Percentiles rank a stretch among this genome's conserved stretches.
Conservation (phyloP, 2,329 filamentous ascomycete genomes). For the Onygena corvina region DNA sequence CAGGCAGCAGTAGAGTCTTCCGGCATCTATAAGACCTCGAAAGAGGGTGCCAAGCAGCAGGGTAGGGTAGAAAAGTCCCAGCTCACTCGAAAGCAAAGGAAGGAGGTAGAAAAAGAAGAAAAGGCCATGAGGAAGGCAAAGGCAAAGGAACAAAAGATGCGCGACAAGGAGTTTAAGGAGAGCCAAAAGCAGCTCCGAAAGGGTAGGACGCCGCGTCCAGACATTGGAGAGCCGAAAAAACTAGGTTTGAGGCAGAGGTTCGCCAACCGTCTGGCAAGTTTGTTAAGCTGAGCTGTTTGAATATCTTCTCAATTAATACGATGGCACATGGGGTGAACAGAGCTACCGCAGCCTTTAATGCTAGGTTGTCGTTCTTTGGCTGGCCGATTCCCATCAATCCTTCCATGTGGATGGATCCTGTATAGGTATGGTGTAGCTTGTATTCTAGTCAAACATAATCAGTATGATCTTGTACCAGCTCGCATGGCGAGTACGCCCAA, state of each 20-base stretch:
- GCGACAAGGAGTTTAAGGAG: constrained; percentile 1
- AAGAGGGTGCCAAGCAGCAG: not conserved
- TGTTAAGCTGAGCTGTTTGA: too few species aligned
- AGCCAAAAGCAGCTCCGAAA: constrained; percentile 1
- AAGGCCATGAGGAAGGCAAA: not conserved
- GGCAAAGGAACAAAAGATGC: not conserved
- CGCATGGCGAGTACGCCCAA: not conserved
- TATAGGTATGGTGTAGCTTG: too few species aligned
- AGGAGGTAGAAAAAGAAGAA: constrained; percentile 1
- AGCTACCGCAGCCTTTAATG: too few species aligned
- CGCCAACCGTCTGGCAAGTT: not conserved
- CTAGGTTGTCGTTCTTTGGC: too few species aligned
- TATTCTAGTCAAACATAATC: too few species aligned
- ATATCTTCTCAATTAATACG: too few species aligned
- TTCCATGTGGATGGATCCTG: too few species aligned
- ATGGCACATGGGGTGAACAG: too few species aligned
- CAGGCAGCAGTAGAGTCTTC: not conserved
- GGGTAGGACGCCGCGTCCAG: not conserved
- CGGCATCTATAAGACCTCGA: not conserved
- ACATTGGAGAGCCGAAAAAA: not conserved
- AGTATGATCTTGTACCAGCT: too few species aligned
- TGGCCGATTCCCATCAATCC: too few species aligned
- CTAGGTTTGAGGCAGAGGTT: not conserved
- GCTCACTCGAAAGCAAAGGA: not conserved
- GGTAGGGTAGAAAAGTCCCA: not conserved